Evolutionary conservation across 2,329 filamentous ascomycete genomes (phyloP), one percentile per base, ranked within the genome.

Genomic region (Cercospora sp.): DNA sequence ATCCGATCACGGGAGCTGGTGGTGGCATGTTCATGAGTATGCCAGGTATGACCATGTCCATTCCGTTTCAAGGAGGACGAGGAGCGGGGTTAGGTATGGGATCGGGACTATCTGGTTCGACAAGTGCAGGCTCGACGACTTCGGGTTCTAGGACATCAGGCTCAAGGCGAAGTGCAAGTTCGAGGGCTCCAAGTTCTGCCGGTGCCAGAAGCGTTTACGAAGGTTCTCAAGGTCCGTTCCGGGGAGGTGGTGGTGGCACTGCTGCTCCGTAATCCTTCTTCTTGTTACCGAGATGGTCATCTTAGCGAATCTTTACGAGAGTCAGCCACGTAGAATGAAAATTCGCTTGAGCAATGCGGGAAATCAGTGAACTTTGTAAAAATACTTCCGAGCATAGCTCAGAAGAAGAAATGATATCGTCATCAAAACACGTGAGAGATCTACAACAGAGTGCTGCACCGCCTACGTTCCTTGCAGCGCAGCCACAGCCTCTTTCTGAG

Each of bases 401-500:
- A 42, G 18, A 48, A 48, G 48, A 55, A 9, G 7, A 55, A 23
- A 30, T 55, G 23, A 16, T 28, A 26, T 10, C 26, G n/a, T 26
- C n/a, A 48, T 48, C 20, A 18, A 48, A 48, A 48, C 45, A 55
- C 48, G 26, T 51, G 45, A 13, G 23, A 28, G n/a, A 55, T 55
- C 12, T 55, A 30, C 48, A 55, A 51, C 45, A 13, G 48, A 28
- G 23, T 28, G 26, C 23, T 28, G 3, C 6, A 8, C 48, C 12
- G 60, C 13, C 33, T 59, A 64, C 26, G 40, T 18, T 8, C 57
- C 65, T n/a, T 68, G 68, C 60, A 74, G 63, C 30, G 73, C 75
- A 60, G 70, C 69, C 20, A 68, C 80, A 18, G 87, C 87, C 75
- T 88, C 85, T 66, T 86, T 82, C 12, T 80, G 78, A 23, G 82